Evolutionary conservation across 2,329 filamentous ascomycete genomes (phyloP).

Genomic region (Fusarium nurragi): DNA sequence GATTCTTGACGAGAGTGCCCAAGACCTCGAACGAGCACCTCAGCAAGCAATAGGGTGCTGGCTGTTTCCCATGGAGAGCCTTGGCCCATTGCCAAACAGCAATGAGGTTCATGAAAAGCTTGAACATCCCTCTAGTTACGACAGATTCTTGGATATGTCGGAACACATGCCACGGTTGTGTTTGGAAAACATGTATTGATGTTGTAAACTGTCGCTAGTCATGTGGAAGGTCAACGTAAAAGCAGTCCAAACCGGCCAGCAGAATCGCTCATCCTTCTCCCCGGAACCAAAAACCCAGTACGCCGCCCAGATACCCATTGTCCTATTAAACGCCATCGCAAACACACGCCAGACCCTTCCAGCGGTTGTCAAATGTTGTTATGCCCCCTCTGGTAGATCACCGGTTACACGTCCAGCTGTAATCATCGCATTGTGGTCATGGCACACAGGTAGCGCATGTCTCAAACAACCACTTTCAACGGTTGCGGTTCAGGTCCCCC

Average conservation of each 20-base stretch:
- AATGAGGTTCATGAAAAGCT: background rate
- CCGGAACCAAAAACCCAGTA: conserved; percentile 3
- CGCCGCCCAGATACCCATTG: conserved; percentile 5
- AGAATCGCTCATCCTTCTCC: conserved; percentile 19
- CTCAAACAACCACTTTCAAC: conserved; percentile 10
- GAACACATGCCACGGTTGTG: conserved; percentile 39
- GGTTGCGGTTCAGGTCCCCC: background rate
- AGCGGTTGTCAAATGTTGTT: background rate
- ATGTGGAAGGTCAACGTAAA: background rate
- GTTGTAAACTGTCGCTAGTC: conserved; percentile 22
- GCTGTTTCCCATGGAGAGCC: conserved; percentile 40
- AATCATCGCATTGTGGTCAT: background rate
- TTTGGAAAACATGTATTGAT: background rate
- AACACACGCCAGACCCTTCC: background rate
- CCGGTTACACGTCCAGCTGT: background rate
- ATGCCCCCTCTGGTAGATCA: background rate
- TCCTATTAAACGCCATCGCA: conserved; percentile 17
- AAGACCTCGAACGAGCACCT: background rate
- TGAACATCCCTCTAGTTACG: fast-evolving
- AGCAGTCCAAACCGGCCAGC: background rate
- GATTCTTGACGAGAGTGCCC: background rate
- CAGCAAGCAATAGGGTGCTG: conserved; percentile 1
- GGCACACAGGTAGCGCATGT: conserved; percentile 1
- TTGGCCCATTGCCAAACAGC: conserved; percentile 42
- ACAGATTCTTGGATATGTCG: background rate